Evolutionary conservation across 1,284 basidiomycete genomes (phyloP).

Genomic region (Rhodotorula sp.): DNA sequence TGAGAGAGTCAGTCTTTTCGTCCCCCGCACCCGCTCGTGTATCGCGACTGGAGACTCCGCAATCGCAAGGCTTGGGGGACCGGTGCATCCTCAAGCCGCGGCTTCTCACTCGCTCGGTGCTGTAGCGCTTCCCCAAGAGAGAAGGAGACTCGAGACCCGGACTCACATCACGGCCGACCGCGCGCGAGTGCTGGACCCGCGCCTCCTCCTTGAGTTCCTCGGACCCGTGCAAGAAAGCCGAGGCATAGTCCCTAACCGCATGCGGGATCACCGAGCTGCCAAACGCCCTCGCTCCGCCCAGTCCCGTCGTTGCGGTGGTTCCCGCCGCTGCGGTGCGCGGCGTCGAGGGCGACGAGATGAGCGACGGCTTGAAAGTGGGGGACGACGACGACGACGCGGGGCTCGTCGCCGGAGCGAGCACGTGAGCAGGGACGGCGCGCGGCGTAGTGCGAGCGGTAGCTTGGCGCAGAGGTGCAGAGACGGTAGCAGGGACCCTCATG

Average conservation of each 20-base stretch:
- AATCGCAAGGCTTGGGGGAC: too few relatives aligned
- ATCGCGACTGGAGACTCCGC: conserved; percentile 51
- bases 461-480: too few relatives aligned
- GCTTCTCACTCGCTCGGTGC: too few relatives aligned
- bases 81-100: neutral
- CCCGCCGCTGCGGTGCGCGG: neutral
- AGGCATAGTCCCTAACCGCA: conserved; percentile 8
- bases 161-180: conserved; percentile 69
- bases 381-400: too few relatives aligned
- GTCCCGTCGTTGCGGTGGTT: too few relatives aligned
- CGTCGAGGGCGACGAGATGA: neutral
- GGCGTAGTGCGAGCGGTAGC: too few relatives aligned
- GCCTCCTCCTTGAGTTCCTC: conserved; percentile 77
- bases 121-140: neutral
- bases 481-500: too few relatives aligned
- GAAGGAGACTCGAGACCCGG: neutral
- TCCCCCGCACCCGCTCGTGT: neutral
- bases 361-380: too few relatives aligned
- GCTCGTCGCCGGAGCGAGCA: too few relatives aligned
- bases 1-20: neutral
- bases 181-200: conserved; percentile 71
- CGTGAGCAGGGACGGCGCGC: too few relatives aligned
- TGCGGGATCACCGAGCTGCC: neutral
- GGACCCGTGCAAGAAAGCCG: conserved; percentile 65
- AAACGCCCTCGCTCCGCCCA: neutral